Evolutionary conservation across 805 yeast species (phyloP).

Genomic region (Candida coleopterorum): DNA sequence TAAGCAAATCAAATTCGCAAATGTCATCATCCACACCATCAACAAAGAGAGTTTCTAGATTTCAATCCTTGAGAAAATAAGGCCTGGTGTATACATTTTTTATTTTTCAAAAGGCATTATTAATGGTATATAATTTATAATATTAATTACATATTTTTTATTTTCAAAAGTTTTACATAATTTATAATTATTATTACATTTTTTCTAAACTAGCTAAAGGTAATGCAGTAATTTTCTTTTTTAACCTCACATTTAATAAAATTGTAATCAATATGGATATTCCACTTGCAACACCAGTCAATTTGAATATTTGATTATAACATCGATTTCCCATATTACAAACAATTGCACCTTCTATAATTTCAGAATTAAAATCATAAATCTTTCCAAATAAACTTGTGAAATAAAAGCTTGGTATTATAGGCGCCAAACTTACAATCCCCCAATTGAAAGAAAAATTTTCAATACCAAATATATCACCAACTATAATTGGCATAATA

Average conservation of each 20-base stretch:
- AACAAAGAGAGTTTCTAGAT: slow-evolving; percentile 11
- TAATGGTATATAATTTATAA: no score
- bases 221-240: slow-evolving; percentile 5
- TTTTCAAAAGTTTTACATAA: no score
- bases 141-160: no score
- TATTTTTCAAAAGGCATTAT: no score
- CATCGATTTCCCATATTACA: slow-evolving; percentile 33
- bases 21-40: slow-evolving; percentile 4
- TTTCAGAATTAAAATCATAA: slow-evolving; percentile 46
- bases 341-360: slow-evolving; percentile 1
- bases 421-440: slow-evolving; percentile 59
- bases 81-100: no score
- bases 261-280: slow-evolving; percentile 15
- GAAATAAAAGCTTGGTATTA: slow-evolving; percentile 53
- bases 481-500: slow-evolving; percentile 68
- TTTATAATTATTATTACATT: no score
- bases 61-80: slow-evolving; percentile 13
- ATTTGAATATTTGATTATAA: slow-evolving; percentile 43
- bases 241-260: background rate
- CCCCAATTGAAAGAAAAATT: slow-evolving; percentile 75
- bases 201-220: slow-evolving; percentile 7
- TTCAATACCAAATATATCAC: slow-evolving; percentile 67
- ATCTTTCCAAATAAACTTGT: slow-evolving; percentile 59
- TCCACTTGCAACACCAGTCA: slow-evolving; percentile 31
- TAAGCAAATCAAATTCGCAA: slow-evolving; percentile 4